A percentile compares a stretch with the other conserved stretches of the same genome.
Evolutionary conservation across 2,329 filamentous ascomycete species (phyloP).

Genomic region (Onygenales sp.): DNA sequence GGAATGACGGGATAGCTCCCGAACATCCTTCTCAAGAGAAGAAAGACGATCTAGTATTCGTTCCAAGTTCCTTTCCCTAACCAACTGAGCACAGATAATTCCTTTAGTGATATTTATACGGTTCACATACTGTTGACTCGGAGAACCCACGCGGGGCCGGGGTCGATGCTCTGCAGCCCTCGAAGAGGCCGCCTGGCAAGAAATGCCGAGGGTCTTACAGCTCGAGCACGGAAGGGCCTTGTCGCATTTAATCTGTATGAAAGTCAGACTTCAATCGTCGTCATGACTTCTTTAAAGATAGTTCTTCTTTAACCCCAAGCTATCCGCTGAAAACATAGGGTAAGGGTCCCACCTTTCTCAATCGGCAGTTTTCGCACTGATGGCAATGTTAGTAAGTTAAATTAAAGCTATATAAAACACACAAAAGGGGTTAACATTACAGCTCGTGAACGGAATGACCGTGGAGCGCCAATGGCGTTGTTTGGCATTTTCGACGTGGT

Average conservation of each 20-base stretch:
- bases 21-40: slow-evolving; percentile 10
- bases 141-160: slow-evolving; percentile 21
- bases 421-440: slow-evolving; percentile 8
- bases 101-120: background rate
- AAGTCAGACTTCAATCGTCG: slow-evolving; percentile 9
- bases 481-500: background rate
- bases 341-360: slow-evolving; percentile 15
- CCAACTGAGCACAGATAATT: background rate
- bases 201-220: background rate
- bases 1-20: slow-evolving; percentile 12
- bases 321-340: background rate
- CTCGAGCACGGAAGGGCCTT: slow-evolving; percentile 4
- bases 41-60: slow-evolving; percentile 26
- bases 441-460: slow-evolving; percentile 17
- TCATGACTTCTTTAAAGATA: background rate
- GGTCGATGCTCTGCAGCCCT: background rate
- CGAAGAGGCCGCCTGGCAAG: slow-evolving; percentile 3
- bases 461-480: background rate
- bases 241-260: slow-evolving; percentile 9
- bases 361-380: slow-evolving; percentile 21
- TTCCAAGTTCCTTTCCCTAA: slow-evolving; percentile 19
- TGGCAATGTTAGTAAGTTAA: background rate
- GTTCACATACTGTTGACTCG: slow-evolving; percentile 20
- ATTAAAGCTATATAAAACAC: background rate
- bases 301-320: too few species aligned